A percentile compares a stretch with the other conserved stretches of the same genome.
Evolutionary conservation across 1,139 yeast genomes (phyloP).

Genomic region (Taiozyma onychis): DNA sequence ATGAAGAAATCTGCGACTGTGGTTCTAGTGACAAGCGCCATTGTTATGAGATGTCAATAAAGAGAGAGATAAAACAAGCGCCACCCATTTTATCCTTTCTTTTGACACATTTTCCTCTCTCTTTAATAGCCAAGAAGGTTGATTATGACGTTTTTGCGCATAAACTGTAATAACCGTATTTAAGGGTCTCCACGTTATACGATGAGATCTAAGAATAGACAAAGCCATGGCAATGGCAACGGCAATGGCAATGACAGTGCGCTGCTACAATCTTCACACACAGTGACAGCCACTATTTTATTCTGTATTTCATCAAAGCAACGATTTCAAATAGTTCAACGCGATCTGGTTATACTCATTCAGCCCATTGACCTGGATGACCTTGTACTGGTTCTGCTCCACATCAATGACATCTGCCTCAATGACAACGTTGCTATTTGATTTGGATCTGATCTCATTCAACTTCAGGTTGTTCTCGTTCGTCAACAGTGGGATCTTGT

Average conservation of each 20-base stretch:
- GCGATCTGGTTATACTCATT: conserved; percentile 3
- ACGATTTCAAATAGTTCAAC: not conserved
- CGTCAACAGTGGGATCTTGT: not conserved
- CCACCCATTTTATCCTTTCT: not conserved
- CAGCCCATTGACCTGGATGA: conserved; percentile 3
- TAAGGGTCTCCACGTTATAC: no score
- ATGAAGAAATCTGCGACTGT: not conserved
- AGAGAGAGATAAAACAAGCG: no score
- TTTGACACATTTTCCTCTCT: not conserved
- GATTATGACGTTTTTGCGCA: not conserved
- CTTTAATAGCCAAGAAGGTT: not conserved
- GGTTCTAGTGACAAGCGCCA: not conserved
- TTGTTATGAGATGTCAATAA: not conserved
- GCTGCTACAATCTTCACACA: no score
- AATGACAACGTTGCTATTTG: conserved; percentile 6
- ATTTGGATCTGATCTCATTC: conserved; percentile 5
- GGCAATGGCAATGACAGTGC: no score
- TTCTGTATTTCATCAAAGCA: not conserved
- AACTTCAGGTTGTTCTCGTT: not conserved
- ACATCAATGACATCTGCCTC: not conserved
- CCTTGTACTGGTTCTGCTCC: not conserved
- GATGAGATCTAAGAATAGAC: no score
- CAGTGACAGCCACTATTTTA: no score
- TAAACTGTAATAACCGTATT: no score
- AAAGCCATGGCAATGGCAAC: no score